These are phyloP conservation scores for Diaporthe destruens DNA, from an alignment of 2,329 filamentous ascomycete species.

Conservation along the genomic window DNA sequence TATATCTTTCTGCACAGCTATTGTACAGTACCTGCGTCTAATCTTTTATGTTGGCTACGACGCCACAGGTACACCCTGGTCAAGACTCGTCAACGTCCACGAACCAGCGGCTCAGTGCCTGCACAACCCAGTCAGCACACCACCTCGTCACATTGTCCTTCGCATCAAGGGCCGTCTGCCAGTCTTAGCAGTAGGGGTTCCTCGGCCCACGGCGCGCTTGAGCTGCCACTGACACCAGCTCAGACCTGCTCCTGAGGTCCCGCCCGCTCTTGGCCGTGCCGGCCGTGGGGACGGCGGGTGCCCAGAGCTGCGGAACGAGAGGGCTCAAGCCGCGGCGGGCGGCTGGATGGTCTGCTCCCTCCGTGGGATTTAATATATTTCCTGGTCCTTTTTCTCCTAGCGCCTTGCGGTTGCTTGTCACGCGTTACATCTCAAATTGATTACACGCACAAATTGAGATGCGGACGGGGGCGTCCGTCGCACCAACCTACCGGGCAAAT, in stretches of 20 bases:
- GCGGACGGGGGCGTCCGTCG: constrained; percentile 33
- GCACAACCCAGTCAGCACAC: background rate
- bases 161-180: background rate
- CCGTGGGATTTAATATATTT: constrained; percentile 12
- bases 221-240: background rate
- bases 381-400: constrained; percentile 4
- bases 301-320: constrained; percentile 13
- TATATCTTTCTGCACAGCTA: background rate
- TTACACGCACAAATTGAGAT: constrained; percentile 25
- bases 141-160: background rate
- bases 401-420: background rate
- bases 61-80: background rate
- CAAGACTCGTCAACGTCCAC: constrained; percentile 7
- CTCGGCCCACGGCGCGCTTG: constrained; percentile 14
- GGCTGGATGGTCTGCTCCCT: background rate
- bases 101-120: constrained; percentile 17
- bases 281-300: background rate
- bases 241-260: background rate
- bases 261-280: constrained; percentile 6
- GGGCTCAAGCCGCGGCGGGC: constrained; percentile 4
- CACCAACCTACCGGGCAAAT: constrained; percentile 20
- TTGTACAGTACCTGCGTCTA: constrained; percentile 21
- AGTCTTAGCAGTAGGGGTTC: background rate
- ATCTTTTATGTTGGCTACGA: background rate
- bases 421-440: constrained; percentile 24